These are phyloP conservation scores for Neurospora sp. DNA, from an alignment of 2,329 filamentous ascomycete genomes.

Conservation along the genomic window DNA sequence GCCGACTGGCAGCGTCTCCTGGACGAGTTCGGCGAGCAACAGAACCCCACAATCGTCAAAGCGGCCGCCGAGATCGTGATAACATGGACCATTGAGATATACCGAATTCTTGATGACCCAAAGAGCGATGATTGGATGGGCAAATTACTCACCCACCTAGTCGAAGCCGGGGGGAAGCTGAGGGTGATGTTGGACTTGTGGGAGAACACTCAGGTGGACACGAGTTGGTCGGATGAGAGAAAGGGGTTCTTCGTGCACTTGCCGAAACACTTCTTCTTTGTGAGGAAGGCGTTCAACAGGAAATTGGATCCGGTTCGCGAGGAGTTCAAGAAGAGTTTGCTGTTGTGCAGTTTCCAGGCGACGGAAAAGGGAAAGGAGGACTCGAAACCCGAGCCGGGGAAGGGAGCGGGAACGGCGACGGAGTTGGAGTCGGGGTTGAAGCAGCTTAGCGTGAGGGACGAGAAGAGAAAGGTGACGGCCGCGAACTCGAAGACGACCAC, in stretches of 20 bases:
- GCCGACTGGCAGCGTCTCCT: conserved; percentile 36
- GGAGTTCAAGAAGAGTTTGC: background rate
- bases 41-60: fast-evolving
- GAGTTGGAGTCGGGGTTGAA: background rate
- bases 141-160: conserved; percentile 31
- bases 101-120: conserved; percentile 24
- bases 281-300: fast-evolving
- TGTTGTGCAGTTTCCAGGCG: background rate
- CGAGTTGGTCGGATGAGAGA: conserved; percentile 26
- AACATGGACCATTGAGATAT: background rate
- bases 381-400: background rate
- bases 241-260: conserved; percentile 30
- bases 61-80: fast-evolving
- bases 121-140: conserved; percentile 30
- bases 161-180: conserved; percentile 18
- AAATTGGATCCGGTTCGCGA: fast-evolving
- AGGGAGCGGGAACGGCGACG: background rate
- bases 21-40: conserved; percentile 22
- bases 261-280: conserved; percentile 13
- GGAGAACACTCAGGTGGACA: background rate
- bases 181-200: conserved; percentile 29
- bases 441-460: background rate
- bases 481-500: background rate
- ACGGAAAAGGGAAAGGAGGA: background rate
- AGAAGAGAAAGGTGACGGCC: background rate